phyloP scores from a whole-genome alignment of 805 yeast genomes.

The Lachancea thermotolerans region DNA sequence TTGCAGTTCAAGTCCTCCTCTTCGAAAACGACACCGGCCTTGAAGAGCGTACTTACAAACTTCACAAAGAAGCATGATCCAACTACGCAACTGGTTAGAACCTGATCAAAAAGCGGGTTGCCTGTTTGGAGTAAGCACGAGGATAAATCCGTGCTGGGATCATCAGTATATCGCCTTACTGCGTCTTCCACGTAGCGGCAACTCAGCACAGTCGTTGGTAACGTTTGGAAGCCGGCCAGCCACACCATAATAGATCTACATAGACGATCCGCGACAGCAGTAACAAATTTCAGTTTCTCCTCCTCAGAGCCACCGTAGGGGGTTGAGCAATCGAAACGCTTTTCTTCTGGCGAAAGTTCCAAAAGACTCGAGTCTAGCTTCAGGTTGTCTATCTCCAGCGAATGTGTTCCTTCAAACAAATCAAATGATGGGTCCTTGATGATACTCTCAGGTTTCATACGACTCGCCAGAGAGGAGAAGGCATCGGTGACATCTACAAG shows the following conservation, averaged over 20 bases:
- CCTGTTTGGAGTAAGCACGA: conserved; percentile 17
- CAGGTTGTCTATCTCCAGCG: conserved; percentile 67
- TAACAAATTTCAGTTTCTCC: conserved; percentile 36
- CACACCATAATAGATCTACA: conserved; percentile 56
- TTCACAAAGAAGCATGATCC: conserved; percentile 52
- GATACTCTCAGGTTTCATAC: conserved; percentile 46
- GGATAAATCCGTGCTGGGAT: conserved; percentile 12
- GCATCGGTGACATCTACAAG: conserved; percentile 50
- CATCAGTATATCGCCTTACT: conserved; percentile 36
- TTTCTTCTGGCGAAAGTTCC: conserved; percentile 38
- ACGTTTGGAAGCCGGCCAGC: conserved; percentile 61
- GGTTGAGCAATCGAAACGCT: conserved; percentile 38
- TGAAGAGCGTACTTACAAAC: conserved; percentile 39
- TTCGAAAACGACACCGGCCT: conserved; percentile 55
- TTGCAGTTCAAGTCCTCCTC: conserved; percentile 71
- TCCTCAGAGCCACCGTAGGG: conserved; percentile 20
- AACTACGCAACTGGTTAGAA: conserved; percentile 43
- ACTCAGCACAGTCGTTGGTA: conserved; percentile 72
- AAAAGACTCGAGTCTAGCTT: conserved; percentile 74
- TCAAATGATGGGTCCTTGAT: conserved; percentile 54
- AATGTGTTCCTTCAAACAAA: conserved; percentile 78
- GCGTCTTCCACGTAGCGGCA: conserved; percentile 64
- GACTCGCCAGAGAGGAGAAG: conserved; percentile 37
- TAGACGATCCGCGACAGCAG: conserved; percentile 48
- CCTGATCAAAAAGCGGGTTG: conserved; percentile 38